Evolutionary conservation across 1,139 yeast species (phyloP), one percentile per base, ranked within the genome.

Genomic region (Entelexis sorbosivorans): DNA sequence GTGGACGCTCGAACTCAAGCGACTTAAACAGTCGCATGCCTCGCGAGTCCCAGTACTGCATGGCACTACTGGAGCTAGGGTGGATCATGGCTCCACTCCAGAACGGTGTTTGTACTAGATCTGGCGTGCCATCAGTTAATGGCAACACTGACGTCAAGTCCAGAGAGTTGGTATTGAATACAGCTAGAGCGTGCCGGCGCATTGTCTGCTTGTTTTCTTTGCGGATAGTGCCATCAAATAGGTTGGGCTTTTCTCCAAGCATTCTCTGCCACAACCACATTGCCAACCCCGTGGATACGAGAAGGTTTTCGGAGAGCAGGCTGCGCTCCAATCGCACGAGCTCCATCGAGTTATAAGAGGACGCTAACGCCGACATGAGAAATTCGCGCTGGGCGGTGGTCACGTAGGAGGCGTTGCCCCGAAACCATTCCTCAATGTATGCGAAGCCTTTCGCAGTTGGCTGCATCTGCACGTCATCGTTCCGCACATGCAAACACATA

Each of bases 401-500:
- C 17, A 39, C 26, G 8, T 5, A 2, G 16, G 5, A 7, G 13
- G 26, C 94, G 49, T 75, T 68, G 42, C 70, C 73, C 49, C 70
- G 69, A 56, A 82, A 79, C 63, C 81, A 87, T 13, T 73, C 70
- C 48, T 76, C 77, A 2, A 89, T 66, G 0, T 87, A 64, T 0
- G 88, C 80, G 5, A 87, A 77, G 1, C 97, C 98, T 62, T 91
- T 91, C 0, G 97, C 91, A 0, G 97, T 87, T 5, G 96, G 95
- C 61, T 89, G 97, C 34, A 88, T 63, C 17, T 28, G 38, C 2
- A 9, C 28, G 2, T 24, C 44, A 0, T 38, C 48, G 9, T 17
- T 10, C 11, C 13, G 24, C 8, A 40, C 13, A 3, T 2, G 32
- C 10, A 11, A 3, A 5, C 0, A 71, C 68, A 44, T 67, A 63